Evolutionary conservation across 2,329 filamentous ascomycete species (phyloP), one percentile per base, ranked within the genome.

Genomic region (Fragosphaeria purpurea): DNA sequence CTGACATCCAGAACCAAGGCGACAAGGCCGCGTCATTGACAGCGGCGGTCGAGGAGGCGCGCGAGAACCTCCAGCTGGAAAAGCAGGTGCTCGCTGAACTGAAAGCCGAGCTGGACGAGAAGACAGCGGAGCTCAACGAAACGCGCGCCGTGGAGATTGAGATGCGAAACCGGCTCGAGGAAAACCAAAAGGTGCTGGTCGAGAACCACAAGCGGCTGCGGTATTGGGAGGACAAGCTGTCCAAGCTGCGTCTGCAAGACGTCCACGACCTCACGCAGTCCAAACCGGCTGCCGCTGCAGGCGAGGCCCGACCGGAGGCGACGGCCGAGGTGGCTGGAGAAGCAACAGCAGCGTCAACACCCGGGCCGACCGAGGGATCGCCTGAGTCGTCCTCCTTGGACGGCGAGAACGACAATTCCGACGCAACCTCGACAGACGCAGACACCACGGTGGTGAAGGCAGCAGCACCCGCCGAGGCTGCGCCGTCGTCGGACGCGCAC

Each of bases 161-260:
- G 67, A 96, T 97, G 89, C 86, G 87, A 56, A 97, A 97, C 69
- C 95, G 95, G 70, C 82, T 98, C 1, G 93, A 97, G 62, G 91
- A 97, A 63, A 93, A 91, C 65, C 86, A 95, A 58, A 98, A 98
- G 69, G 80, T 84, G 8, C 76, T 97, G 11, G 68, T 71, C 0
- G 91, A 97, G 62, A 95, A 94, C 66, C 83, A 94, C 65, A 90
- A 87, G 67, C 82, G 86, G 53, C 76, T 86, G 41, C 77, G 76
- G 39, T 88, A 95, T 70, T 97, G 90, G 89, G 74, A 89, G 50
- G 88, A 95, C 53, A 96, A 97, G 70, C 73, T 95, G 7, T 75
- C 77, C 48, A 97, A 95, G 70, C 78, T 98, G 32, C 70, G 76
- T 4, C 71, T 97, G 39, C 89, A 96, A 59, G 89, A 90, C 58